Evolutionary conservation across 208 protist species (phyloP).

Genomic region (Leptomonas pyrrhocoris): DNA sequence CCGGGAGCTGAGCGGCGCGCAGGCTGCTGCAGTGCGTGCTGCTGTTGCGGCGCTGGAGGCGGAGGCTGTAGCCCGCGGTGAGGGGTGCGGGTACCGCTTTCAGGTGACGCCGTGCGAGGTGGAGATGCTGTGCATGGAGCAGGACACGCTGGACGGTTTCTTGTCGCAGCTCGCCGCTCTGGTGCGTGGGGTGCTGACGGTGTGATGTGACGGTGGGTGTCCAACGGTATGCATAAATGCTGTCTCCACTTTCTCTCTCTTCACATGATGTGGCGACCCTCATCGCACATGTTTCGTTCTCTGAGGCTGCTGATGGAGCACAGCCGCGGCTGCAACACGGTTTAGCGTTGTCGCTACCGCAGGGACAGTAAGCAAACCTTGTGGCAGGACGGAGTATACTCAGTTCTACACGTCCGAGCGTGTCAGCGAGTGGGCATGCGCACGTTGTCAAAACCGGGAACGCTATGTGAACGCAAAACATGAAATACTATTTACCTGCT

Average conservation of each 20-base stretch:
- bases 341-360: too few species aligned
- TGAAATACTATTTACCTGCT: too few species aligned
- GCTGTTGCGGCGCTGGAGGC: constrained; percentile 37
- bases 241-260: constrained; percentile 6
- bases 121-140: constrained; percentile 74
- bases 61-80: constrained; percentile 28
- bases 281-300: too few species aligned
- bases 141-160: constrained; percentile 69
- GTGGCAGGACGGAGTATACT: too few species aligned
- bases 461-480: too few species aligned
- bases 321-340: too few species aligned
- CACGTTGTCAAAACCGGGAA: too few species aligned
- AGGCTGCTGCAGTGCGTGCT: constrained; percentile 35
- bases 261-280: too few species aligned
- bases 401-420: too few species aligned
- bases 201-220: constrained; percentile 21
- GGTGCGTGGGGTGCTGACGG: constrained; percentile 30
- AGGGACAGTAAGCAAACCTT: too few species aligned
- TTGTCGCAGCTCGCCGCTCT: constrained; percentile 38
- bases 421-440: too few species aligned
- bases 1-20: constrained; percentile 35
- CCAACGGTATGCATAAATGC: background rate
- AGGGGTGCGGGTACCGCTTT: constrained; percentile 36
- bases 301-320: too few species aligned
- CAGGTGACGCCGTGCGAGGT: constrained; percentile 73